phyloP scores from a whole-genome alignment of 176 grass and related monocot genomes.

The Areca catechu region DNA sequence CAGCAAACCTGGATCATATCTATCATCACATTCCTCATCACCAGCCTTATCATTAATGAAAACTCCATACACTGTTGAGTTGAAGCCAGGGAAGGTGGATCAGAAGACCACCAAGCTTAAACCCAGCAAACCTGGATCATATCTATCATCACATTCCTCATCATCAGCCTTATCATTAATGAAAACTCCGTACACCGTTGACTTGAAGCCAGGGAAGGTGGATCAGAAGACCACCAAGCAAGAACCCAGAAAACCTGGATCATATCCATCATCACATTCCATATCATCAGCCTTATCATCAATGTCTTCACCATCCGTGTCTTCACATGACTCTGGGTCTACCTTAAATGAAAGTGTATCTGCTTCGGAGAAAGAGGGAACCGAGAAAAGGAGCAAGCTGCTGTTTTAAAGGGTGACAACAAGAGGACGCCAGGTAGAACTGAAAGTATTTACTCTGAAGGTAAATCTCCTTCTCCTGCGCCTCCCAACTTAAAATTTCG shows the following conservation, averaged over 20 bases:
- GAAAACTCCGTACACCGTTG: too few relatives aligned
- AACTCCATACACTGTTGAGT: too few relatives aligned
- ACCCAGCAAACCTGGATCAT: too few relatives aligned
- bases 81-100: too few relatives aligned
- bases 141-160: too few relatives aligned
- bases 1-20: too few relatives aligned
- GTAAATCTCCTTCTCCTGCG: not conserved
- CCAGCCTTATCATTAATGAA: too few relatives aligned
- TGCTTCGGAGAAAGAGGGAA: not conserved
- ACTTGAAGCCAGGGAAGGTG: conserved; percentile 26
- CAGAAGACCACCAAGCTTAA: too few relatives aligned
- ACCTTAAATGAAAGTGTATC: not conserved
- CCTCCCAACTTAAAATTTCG: conserved; percentile 37
- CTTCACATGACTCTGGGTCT: not conserved
- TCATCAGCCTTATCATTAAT: too few relatives aligned
- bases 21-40: too few relatives aligned
- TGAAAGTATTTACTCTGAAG: not conserved
- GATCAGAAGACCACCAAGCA: conserved; percentile 17
- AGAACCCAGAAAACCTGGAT: conserved; percentile 4
- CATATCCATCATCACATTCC: conserved; percentile 4
- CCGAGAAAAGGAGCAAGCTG: not conserved
- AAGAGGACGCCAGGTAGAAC: conserved; percentile 12
- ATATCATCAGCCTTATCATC: conserved; percentile 3
- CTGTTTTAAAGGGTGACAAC: conserved; percentile 18
- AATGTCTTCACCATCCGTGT: not conserved